Evolutionary conservation across 208 protist genomes (phyloP), one percentile per base, ranked within the genome.

Genomic region (Herpetomonas samuelpessoai): DNA sequence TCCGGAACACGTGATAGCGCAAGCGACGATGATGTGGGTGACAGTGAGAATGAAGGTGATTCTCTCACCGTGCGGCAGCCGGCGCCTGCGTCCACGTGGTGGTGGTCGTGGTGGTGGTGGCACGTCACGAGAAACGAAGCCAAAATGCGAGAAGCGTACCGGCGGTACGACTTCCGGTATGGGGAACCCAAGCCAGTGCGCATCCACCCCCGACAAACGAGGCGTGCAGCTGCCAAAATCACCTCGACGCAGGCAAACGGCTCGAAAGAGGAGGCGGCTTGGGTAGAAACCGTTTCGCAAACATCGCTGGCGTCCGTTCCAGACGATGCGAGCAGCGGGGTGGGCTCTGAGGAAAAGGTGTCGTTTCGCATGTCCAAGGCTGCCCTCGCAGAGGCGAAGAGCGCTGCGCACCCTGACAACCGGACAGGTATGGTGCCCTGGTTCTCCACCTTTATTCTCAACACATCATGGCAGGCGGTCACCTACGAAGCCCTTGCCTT

Each of bases 341-440:
- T 9, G 16, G 19, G 44, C 35, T 6, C 14, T 6, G 9, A 41
- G 10, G 44, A 48, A 19, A 48, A 19, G 18, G 44, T 65, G 26
- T 70, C 68, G 3, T 80, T 74, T 44, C 30, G 62, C 24, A 26
- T 63, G 0, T 45, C 69, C 2, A 27, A 45, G 39, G 49, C 68
- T 28, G 57, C 77, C n/a, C 19, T 83, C 24, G 25, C 59, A 19
- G 56, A 79, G 19, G 62, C 54, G n/a, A 21, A 63, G 24, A 50
- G 57, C 12, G 59, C 54, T 7, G 44, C 74, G 50, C 81, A 88
- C 55, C 86, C 83, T 6, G 25, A 73, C 18, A 88, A 91, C 55
- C 62, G 70, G 3, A 76, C 81, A 0, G 81, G 76, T 38, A 94
- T 94, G 87, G 87, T 94, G 44, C 71, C 83, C 19, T 94, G 87